Percentiles rank a stretch among this genome's conserved stretches.
Conservation (phyloP, 140 eudicot genomes). For the Oenanthe javanica region DNA sequence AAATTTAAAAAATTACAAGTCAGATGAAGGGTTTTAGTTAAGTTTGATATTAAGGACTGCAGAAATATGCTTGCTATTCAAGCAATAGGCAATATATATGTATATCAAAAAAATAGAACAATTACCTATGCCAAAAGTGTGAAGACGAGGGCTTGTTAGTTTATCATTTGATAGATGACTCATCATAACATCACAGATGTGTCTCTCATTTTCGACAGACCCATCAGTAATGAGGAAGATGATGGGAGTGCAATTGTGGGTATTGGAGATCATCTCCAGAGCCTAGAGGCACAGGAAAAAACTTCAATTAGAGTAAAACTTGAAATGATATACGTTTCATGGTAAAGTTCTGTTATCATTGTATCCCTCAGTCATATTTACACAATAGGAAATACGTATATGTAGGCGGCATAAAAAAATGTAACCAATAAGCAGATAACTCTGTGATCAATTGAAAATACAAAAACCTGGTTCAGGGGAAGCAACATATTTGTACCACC, state of each 20-base stretch:
- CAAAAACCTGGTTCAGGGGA: conserved; percentile 66
- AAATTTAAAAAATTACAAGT: neutral
- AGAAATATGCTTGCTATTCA: neutral
- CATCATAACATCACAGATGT: conserved; percentile 47
- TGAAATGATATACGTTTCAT: neutral
- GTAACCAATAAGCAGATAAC: neutral
- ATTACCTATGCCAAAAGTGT: conserved; percentile 85
- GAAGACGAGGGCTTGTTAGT: conserved; percentile 53
- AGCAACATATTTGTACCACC: conserved; percentile 75
- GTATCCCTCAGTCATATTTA: neutral
- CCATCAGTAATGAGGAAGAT: conserved; percentile 84
- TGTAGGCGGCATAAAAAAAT: neutral
- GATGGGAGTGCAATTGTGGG: conserved; percentile 44
- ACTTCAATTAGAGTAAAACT: neutral
- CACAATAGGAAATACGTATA: neutral
- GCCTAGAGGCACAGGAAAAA: conserved; percentile 39
- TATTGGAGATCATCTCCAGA: conserved; percentile 53
- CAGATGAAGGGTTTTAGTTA: neutral
- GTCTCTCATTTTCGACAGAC: conserved; percentile 78
- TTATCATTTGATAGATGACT: conserved; percentile 30
- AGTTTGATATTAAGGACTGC: neutral
- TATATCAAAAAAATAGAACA: neutral
- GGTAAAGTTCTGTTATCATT: neutral
- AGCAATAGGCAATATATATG: neutral
- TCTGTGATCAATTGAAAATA: neutral